A percentile compares a stretch with the other conserved stretches of the same genome.
Conservation (phyloP, 768 basidiomycete genomes). For the Crassisporium funariophilum region DNA sequence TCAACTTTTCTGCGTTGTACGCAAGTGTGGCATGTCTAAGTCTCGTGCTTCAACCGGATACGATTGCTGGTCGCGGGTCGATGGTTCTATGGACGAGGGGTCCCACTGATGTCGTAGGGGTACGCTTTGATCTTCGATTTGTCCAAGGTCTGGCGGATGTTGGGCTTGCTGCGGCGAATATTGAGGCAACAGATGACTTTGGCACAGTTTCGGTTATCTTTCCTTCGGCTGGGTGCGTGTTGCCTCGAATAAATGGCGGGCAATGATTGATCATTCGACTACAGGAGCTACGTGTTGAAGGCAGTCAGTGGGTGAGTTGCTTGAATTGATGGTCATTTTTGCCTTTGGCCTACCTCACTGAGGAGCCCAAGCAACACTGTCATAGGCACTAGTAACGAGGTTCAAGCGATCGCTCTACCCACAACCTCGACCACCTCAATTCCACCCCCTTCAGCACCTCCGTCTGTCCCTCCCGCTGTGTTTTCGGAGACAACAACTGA, state of each 20-base stretch:
- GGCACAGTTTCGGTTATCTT: conserved; percentile 15
- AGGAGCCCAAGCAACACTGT: conserved; percentile 16
- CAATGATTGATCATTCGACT: neutral
- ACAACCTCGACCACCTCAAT: neutral
- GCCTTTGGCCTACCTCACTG: neutral
- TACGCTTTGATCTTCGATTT: conserved; percentile 17
- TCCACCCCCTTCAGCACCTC: too few species aligned
- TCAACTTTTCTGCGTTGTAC: neutral
- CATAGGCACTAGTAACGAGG: conserved; percentile 19
- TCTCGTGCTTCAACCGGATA: neutral
- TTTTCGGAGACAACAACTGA: too few species aligned
- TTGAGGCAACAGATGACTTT: conserved; percentile 3
- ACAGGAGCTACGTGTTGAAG: conserved; percentile 16
- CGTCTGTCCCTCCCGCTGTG: too few species aligned
- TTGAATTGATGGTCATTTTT: neutral
- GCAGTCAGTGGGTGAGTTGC: conserved; percentile 20
- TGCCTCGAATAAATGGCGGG: too few species aligned
- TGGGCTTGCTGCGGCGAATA: conserved; percentile 17
- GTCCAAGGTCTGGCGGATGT: conserved; percentile 15
- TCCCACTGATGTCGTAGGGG: neutral
- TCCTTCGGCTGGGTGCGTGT: conserved; percentile 19
- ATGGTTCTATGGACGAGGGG: neutral
- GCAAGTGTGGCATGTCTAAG: neutral
- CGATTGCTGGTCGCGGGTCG: neutral
- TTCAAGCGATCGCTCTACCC: conserved; percentile 11